Evolutionary conservation across 2,329 filamentous ascomycete genomes (phyloP).

Genomic region (Cercospora sp.): DNA sequence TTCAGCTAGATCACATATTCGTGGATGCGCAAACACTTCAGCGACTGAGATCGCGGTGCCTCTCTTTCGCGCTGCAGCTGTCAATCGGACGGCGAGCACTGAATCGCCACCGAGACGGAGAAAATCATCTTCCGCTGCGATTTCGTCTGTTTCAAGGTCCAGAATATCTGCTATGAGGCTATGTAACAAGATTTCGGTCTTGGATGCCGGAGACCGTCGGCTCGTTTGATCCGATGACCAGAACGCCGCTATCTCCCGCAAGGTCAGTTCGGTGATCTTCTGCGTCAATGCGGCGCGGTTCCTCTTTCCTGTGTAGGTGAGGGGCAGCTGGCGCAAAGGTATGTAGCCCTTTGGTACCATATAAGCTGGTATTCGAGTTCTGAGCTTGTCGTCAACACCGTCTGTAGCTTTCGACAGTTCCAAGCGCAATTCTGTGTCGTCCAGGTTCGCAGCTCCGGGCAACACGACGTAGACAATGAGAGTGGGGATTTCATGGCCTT

Average conservation of each 20-base stretch:
- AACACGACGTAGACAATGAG: not conserved
- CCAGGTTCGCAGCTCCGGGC: not conserved
- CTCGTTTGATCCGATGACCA: not conserved
- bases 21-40: constrained; percentile 45
- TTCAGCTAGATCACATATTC: constrained; percentile 28
- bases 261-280: constrained; percentile 4
- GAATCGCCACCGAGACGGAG: constrained; percentile 52
- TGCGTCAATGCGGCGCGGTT: not conserved
- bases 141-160: constrained; percentile 3
- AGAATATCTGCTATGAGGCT: constrained; percentile 16
- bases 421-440: not conserved
- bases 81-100: constrained; percentile 49
- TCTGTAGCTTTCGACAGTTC: not conserved
- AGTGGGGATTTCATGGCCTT: not conserved
- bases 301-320: constrained; percentile 3
- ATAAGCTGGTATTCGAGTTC: not conserved
- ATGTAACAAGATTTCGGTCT: not conserved
- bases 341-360: constrained; percentile 9
- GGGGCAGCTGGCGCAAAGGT: not conserved
- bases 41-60: constrained; percentile 45
- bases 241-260: constrained; percentile 4
- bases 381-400: not conserved
- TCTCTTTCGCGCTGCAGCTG: constrained; percentile 41
- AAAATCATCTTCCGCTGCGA: constrained; percentile 43
- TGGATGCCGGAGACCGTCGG: not conserved